Evolutionary conservation across 2,329 filamentous ascomycete species (phyloP).

Genomic region (Aspergillus alliaceus): DNA sequence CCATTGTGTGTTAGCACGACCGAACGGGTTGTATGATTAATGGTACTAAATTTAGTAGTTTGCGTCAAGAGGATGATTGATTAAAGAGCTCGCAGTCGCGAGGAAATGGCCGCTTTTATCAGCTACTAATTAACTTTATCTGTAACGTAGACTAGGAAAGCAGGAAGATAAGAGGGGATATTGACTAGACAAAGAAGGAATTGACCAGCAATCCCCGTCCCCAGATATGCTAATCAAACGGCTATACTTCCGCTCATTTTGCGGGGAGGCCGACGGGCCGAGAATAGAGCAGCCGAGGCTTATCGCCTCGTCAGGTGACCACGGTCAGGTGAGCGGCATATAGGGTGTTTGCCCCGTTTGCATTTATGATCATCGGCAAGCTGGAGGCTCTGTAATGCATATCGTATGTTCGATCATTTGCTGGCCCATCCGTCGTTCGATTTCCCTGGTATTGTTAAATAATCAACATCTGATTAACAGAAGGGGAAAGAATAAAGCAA

Average conservation of each 20-base stretch:
- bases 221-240: neutral
- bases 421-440: neutral
- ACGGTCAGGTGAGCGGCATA: conserved; percentile 11
- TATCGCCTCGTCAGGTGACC: conserved; percentile 7
- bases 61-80: neutral
- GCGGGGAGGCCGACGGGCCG: conserved; percentile 16
- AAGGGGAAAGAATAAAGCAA: neutral
- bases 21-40: neutral
- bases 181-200: neutral
- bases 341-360: conserved; percentile 17
- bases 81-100: neutral
- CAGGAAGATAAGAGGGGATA: neutral
- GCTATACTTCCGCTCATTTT: neutral
- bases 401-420: conserved; percentile 8
- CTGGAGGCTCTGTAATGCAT: conserved; percentile 13
- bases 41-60: neutral
- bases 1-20: conserved; percentile 17
- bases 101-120: neutral
- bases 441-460: neutral
- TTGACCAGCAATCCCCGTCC: neutral
- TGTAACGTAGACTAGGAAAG: neutral
- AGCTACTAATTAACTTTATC: neutral
- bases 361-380: conserved; percentile 1
- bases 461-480: neutral
- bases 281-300: conserved; percentile 14